Evolutionary conservation across 768 basidiomycete genomes (phyloP), one percentile per base, ranked within the genome.

Genomic region (Mrakia hoshinonis): DNA sequence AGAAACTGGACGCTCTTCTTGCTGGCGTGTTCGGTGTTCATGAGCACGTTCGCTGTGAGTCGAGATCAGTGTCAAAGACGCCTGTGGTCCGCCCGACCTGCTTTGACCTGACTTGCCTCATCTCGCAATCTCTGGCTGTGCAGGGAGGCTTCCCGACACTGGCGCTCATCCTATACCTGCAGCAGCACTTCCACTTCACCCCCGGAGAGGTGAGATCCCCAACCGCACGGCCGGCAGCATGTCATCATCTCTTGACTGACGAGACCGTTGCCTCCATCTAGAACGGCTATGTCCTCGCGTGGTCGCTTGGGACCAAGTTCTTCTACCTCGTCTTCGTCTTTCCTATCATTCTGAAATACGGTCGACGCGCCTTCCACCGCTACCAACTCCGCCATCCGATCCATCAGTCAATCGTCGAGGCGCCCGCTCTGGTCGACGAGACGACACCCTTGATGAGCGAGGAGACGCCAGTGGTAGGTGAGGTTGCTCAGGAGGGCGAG

Each of bases 211-310:
- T 62, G 13, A 39, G 34, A 3, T 9, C 18, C 10, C 4, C 2
- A n/a, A n/a, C n/a, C n/a, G n/a, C n/a, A n/a, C n/a, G n/a, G n/a
- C n/a, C n/a, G n/a, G n/a, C n/a, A n/a, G n/a, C n/a, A n/a, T 22
- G 26, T 55, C 51, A 22, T 26, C n/a, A 9, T 29, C 52, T 54
- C 20, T 26, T 31, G 51, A 61, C 11, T 36, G 58, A 58, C 36
- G 26, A 24, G 60, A 39, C n/a, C 4, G 7, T n/a, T 62, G 9
- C 6, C 24, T 62, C 24, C 13, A 1, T 39, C 24, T 39, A 62
- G 60, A 55, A 55, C 54, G 54, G 54, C 54, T 55, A 29, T 31
- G n/a, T 55, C 29, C n/a, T 55, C 10, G 54, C 54, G 9, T 55
- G n/a, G 24, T 26, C 34, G 10, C n/a, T 55, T 6, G 54, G 54